A percentile compares a stretch with the other conserved stretches of the same genome.
Evolutionary conservation across 352 stramenopile genomes (phyloP).

Genomic region (Pythium brachiatum): DNA sequence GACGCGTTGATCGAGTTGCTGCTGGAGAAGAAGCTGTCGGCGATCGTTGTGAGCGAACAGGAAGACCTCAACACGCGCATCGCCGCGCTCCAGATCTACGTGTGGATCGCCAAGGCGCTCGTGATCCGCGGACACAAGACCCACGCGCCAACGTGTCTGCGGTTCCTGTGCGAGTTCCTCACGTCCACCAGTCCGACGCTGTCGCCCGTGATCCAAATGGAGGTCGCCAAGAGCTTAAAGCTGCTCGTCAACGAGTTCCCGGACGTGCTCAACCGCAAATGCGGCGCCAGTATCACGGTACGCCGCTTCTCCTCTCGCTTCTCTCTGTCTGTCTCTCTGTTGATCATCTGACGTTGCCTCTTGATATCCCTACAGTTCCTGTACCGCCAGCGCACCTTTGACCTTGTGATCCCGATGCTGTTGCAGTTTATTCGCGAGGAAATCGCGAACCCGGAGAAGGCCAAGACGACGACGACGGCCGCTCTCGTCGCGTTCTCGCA

Average conservation of each 20-base stretch:
- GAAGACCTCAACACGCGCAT: constrained; percentile 44
- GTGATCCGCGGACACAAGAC: constrained; percentile 73
- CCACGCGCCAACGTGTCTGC: constrained; percentile 63
- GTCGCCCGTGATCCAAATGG: constrained; percentile 50
- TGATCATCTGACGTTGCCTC: constrained; percentile 2
- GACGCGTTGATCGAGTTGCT: constrained; percentile 70
- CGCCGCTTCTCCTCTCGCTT: neutral
- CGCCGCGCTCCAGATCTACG: constrained; percentile 79
- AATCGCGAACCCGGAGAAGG: constrained; percentile 13
- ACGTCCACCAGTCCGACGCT: constrained; percentile 20
- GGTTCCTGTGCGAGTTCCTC: constrained; percentile 73
- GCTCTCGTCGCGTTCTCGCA: constrained; percentile 68
- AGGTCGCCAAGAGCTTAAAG: constrained; percentile 80
- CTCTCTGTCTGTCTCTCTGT: neutral
- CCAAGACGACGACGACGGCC: constrained; percentile 50
- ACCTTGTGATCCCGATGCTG: constrained; percentile 68
- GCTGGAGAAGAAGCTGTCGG: constrained; percentile 60
- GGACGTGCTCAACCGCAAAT: constrained; percentile 84
- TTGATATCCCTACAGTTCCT: constrained; percentile 48
- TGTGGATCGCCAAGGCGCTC: constrained; percentile 80
- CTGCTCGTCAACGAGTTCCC: constrained; percentile 74
- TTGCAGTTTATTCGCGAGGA: constrained; percentile 61
- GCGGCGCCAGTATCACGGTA: constrained; percentile 78
- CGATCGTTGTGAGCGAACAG: constrained; percentile 43
- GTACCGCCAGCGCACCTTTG: constrained; percentile 78